Percentiles rank a stretch among this genome's conserved stretches.
Evolutionary conservation across 1,284 basidiomycete species (phyloP).

Genomic region (Malassezia cuniculi): DNA sequence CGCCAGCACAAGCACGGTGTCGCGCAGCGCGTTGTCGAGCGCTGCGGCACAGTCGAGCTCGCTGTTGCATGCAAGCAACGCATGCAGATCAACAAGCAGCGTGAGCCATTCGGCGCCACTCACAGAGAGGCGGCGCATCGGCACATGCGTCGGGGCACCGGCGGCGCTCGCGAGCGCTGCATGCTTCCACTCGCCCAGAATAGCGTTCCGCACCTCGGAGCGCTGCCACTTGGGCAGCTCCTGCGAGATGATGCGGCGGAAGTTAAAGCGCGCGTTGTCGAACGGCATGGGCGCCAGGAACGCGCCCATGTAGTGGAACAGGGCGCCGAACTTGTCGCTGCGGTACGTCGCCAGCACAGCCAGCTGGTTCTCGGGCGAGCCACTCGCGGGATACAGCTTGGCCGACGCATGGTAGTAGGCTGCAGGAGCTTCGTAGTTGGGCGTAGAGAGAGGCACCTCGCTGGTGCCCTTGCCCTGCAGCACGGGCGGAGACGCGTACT

Average conservation of each 20-base stretch:
- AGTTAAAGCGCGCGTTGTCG: conserved; percentile 71
- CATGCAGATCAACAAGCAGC: conserved; percentile 30
- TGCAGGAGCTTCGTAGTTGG: conserved; percentile 21
- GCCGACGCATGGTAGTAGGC: conserved; percentile 36
- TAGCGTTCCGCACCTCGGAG: conserved; percentile 10
- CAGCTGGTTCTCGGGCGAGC: conserved; percentile 81
- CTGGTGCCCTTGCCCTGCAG: conserved; percentile 1
- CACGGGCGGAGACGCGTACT: conserved; percentile 49
- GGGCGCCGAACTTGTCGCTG: conserved; percentile 64
- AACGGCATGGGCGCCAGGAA: conserved; percentile 75
- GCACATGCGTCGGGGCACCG: conserved; percentile 1
- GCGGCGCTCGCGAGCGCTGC: conserved; percentile 4
- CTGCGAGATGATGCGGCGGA: conserved; percentile 51
- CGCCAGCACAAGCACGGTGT: conserved; percentile 19
- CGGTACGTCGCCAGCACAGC: conserved; percentile 79
- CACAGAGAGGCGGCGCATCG: no score
- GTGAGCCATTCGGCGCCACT: conserved; percentile 16
- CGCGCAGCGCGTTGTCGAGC: conserved; percentile 23
- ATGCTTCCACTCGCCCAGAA: conserved; percentile 6
- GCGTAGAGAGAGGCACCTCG: no score
- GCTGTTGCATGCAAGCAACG: conserved; percentile 23
- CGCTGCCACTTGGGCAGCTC: conserved; percentile 17
- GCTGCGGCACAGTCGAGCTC: conserved; percentile 21
- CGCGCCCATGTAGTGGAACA: conserved; percentile 80
- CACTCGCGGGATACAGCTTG: conserved; percentile 31